These are phyloP conservation scores for Carex pumila DNA, from an alignment of 176 grass and related monocot species.

Conservation along the genomic window DNA sequence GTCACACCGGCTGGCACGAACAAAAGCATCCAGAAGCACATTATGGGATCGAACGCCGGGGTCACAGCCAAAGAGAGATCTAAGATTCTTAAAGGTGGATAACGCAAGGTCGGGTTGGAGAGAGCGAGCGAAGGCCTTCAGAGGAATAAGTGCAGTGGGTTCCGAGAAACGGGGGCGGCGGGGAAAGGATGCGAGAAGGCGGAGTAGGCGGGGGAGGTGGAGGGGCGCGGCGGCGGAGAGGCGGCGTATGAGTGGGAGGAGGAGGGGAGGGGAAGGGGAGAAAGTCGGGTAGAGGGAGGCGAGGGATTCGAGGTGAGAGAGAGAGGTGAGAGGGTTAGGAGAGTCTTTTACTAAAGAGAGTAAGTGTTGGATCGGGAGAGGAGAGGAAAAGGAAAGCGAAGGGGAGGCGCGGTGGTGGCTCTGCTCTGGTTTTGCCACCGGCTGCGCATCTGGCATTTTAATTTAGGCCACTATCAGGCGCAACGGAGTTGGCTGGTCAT, in stretches of 20 bases:
- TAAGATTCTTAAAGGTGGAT: slow-evolving; percentile 53
- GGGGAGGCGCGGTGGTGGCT: neutral
- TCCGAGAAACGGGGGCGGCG: slow-evolving; percentile 59
- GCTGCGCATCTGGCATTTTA: neutral
- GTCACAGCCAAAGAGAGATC: slow-evolving; percentile 51
- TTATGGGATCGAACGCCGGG: slow-evolving; percentile 81
- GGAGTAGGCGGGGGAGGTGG: slow-evolving; percentile 39
- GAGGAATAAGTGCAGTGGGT: slow-evolving; percentile 44
- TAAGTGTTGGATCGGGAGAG: slow-evolving; percentile 38
- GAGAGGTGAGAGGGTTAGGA: slow-evolving; percentile 37
- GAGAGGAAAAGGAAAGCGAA: neutral
- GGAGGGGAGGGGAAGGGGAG: slow-evolving; percentile 45
- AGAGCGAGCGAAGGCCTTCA: slow-evolving; percentile 79
- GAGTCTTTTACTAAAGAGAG: slow-evolving; percentile 54
- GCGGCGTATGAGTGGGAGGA: slow-evolving; percentile 75
- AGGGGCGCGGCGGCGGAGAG: slow-evolving; percentile 40
- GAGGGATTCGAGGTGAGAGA: slow-evolving; percentile 54
- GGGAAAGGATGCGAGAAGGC: slow-evolving; percentile 30
- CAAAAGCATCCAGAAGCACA: slow-evolving; percentile 72
- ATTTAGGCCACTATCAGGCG: no score
- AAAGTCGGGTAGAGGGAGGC: slow-evolving; percentile 33
- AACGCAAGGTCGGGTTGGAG: slow-evolving; percentile 65
- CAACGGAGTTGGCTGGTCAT: neutral
- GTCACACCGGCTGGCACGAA: slow-evolving; percentile 52
- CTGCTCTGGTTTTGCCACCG: slow-evolving; percentile 22